phyloP scores from a whole-genome alignment of 495 filamentous ascomycete genomes.

The Talaromyces trachyspermus region DNA sequence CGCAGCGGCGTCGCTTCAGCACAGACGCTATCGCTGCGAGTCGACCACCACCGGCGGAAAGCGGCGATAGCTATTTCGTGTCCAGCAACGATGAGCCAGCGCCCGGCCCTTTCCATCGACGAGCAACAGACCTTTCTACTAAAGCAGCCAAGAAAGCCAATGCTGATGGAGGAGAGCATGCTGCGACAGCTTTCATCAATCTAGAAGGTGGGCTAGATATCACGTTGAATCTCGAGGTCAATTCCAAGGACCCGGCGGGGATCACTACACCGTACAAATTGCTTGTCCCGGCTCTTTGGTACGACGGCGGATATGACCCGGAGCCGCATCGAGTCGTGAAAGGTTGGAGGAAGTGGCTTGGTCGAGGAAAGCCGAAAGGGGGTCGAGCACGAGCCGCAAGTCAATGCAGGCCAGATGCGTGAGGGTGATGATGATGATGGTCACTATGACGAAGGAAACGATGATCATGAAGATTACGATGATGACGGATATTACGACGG shows the following conservation, averaged over 20 bases:
- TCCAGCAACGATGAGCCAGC: slow-evolving; percentile 19
- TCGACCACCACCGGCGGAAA: slow-evolving; percentile 20
- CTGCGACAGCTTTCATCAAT: slow-evolving; percentile 53
- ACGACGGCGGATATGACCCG: slow-evolving; percentile 38
- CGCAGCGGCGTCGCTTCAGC: slow-evolving; percentile 26
- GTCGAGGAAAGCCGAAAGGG: slow-evolving; percentile 15
- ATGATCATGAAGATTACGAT: slow-evolving; percentile 19
- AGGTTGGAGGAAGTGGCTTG: slow-evolving; percentile 39
- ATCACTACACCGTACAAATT: slow-evolving; percentile 81
- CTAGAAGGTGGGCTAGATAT: slow-evolving; percentile 77
- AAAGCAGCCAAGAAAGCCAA: slow-evolving; percentile 40
- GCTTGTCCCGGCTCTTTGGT: slow-evolving; percentile 68
- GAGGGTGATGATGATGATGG: slow-evolving; percentile 23
- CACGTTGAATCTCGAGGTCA: slow-evolving; percentile 79
- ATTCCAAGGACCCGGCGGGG: slow-evolving; percentile 75
- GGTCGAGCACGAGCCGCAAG: not conserved
- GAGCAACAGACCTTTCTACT: slow-evolving; percentile 57
- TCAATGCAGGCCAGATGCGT: too few species aligned
- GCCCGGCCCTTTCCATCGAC: slow-evolving; percentile 57
- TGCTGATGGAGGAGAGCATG: slow-evolving; percentile 34
- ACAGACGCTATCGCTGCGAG: slow-evolving; percentile 25
- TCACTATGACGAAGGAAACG: slow-evolving; percentile 19
- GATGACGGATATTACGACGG: slow-evolving; percentile 10
- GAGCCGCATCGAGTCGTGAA: slow-evolving; percentile 29
- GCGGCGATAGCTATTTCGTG: slow-evolving; percentile 34